Evolutionary conservation across 2,329 filamentous ascomycete genomes (phyloP).

Genomic region (Penicillium sp.): DNA sequence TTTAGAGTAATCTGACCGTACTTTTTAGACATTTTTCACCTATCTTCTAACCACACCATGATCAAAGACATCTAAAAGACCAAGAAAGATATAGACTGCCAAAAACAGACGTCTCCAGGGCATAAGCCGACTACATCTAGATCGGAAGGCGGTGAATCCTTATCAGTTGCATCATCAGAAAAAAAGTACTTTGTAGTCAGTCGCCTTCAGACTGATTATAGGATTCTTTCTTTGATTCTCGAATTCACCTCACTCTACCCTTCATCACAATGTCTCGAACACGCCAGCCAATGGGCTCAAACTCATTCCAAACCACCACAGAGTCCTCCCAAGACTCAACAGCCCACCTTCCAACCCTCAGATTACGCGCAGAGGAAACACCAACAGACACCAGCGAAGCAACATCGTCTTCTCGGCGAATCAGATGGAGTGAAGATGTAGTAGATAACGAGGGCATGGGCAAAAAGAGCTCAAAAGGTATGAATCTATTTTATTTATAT

Average conservation of each 20-base stretch:
- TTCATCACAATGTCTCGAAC: constrained; percentile 39
- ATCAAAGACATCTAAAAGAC: not conserved
- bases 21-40: not conserved
- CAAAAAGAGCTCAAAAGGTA: constrained; percentile 92
- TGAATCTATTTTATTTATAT: constrained; percentile 12
- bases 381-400: constrained; percentile 11
- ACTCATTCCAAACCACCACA: constrained; percentile 31
- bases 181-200: not conserved
- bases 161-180: constrained; percentile 21
- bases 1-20: no score
- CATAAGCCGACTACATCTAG: no score
- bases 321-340: constrained; percentile 21
- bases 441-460: constrained; percentile 94
- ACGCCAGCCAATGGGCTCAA: constrained; percentile 32
- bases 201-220: not conserved
- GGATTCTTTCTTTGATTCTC: not conserved
- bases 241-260: not conserved
- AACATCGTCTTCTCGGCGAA: constrained; percentile 55
- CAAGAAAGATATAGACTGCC: not conserved
- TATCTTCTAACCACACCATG: not conserved
- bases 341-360: constrained; percentile 32
- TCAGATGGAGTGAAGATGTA: constrained; percentile 90
- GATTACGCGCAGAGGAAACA: constrained; percentile 31
- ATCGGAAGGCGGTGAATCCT: constrained; percentile 10
- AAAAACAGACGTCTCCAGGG: not conserved